Conservation (phyloP, 768 basidiomycete genomes). For the Russula sp. region DNA sequence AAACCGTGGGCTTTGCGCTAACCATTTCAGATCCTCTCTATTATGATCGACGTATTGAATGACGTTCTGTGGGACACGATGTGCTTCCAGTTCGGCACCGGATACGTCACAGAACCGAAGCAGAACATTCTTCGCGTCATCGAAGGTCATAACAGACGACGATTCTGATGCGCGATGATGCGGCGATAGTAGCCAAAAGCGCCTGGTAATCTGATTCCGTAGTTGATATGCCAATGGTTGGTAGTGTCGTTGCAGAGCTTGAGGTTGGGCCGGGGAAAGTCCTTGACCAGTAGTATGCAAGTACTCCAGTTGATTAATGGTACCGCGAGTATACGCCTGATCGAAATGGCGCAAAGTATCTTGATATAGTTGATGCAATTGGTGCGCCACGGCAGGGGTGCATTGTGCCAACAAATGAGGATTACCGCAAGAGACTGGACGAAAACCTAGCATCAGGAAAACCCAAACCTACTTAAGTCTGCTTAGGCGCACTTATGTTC, state of each 20-base stretch:
- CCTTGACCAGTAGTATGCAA: neutral
- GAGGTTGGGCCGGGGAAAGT: neutral
- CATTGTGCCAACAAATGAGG: neutral
- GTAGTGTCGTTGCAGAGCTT: neutral
- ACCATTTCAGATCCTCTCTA: conserved; percentile 5
- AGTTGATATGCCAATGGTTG: conserved; percentile 4
- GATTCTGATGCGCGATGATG: neutral
- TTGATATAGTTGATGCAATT: conserved; percentile 17
- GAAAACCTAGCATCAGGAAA: too few relatives aligned
- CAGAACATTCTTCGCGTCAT: conserved; percentile 1
- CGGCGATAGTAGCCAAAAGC: neutral
- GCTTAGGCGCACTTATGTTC: too few relatives aligned
- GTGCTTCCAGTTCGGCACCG: conserved; percentile 3
- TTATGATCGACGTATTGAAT: conserved; percentile 3
- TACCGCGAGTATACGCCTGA: conserved; percentile 1
- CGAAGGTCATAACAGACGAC: neutral
- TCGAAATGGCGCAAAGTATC: conserved; percentile 18
- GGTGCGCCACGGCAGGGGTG: conserved; percentile 9
- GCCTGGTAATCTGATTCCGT: conserved; percentile 15
- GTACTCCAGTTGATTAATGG: neutral
- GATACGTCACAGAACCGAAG: conserved; percentile 9
- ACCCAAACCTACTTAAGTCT: too few relatives aligned
- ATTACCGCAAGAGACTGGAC: neutral
- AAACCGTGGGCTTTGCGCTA: conserved; percentile 8
- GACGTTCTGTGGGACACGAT: neutral